A percentile compares a stretch with the other conserved stretches of the same genome.
Evolutionary conservation across 1,139 yeast species (phyloP).

Genomic region (Taphrina sp.): DNA sequence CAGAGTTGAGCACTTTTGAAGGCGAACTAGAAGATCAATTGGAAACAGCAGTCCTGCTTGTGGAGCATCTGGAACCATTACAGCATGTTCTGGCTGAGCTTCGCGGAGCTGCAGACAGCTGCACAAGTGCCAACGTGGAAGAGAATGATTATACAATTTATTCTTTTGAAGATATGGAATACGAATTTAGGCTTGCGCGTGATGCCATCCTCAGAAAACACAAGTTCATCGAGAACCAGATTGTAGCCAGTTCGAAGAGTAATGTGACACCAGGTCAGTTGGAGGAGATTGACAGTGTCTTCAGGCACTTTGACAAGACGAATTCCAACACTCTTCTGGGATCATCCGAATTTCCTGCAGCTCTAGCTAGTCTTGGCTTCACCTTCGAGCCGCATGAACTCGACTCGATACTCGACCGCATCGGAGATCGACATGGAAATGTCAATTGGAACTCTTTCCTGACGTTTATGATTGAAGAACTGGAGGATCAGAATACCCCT

Average conservation of each 20-base stretch:
- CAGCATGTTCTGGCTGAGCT: constrained; percentile 41
- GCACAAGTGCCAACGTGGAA: constrained; percentile 47
- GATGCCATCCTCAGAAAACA: constrained; percentile 46
- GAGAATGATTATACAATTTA: constrained; percentile 48
- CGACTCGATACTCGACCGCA: constrained; percentile 46
- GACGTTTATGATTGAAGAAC: constrained; percentile 47
- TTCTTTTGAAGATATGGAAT: constrained; percentile 47
- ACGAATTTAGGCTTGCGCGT: constrained; percentile 47
- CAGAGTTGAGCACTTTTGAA: constrained; percentile 44
- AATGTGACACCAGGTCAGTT: constrained; percentile 48
- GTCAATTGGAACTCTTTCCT: constrained; percentile 48
- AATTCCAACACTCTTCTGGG: constrained; percentile 44
- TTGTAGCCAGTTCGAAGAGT: constrained; percentile 47
- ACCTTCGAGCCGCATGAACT: constrained; percentile 46
- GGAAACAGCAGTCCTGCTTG: constrained; percentile 42
- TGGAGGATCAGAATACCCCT: constrained; percentile 47
- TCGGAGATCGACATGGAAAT: constrained; percentile 36
- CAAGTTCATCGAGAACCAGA: constrained; percentile 48
- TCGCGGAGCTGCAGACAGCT: constrained; percentile 41
- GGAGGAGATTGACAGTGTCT: constrained; percentile 50
- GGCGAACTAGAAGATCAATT: constrained; percentile 48
- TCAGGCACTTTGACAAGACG: constrained; percentile 47
- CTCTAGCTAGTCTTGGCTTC: constrained; percentile 47
- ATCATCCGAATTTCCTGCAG: constrained; percentile 46
- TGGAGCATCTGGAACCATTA: constrained; percentile 45